Conservation (phyloP, 2,329 filamentous ascomycete genomes). For the Hypocrella siamensis region DNA sequence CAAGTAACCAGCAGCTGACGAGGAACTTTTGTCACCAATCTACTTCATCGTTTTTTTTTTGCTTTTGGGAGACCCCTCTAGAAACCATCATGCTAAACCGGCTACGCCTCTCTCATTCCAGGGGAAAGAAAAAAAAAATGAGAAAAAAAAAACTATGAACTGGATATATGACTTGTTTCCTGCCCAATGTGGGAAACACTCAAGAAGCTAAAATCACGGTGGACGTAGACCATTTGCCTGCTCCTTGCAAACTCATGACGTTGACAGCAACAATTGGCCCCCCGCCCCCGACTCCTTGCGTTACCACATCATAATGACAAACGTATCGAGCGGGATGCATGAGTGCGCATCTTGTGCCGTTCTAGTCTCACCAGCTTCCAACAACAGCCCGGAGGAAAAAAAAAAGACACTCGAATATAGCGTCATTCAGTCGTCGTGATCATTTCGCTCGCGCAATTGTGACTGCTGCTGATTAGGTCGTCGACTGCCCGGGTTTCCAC, state of each 20-base stretch:
- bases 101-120: conserved; percentile 16
- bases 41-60: too few relatives aligned
- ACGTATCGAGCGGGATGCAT: too few relatives aligned
- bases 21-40: too few relatives aligned
- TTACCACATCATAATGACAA: too few relatives aligned
- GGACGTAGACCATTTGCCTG: neutral
- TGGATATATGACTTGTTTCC: neutral
- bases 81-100: conserved; percentile 18
- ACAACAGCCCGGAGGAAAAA: neutral
- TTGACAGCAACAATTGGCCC: too few relatives aligned
- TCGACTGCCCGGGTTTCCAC: conserved; percentile 14
- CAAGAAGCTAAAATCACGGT: neutral
- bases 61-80: too few relatives aligned
- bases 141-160: neutral
- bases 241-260: conserved; percentile 5
- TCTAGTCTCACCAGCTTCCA: too few relatives aligned
- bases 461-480: conserved; percentile 8
- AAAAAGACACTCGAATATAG: too few relatives aligned
- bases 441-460: conserved; percentile 31
- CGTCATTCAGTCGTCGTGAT: conserved; percentile 40
- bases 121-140: conserved; percentile 4
- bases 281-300: neutral
- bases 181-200: neutral
- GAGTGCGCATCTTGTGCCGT: too few relatives aligned
- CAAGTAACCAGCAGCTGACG: too few relatives aligned